Evolutionary conservation across 331 rosid species (phyloP), one percentile per base, ranked within the genome.

Genomic region (Pyracantha coccinea): DNA sequence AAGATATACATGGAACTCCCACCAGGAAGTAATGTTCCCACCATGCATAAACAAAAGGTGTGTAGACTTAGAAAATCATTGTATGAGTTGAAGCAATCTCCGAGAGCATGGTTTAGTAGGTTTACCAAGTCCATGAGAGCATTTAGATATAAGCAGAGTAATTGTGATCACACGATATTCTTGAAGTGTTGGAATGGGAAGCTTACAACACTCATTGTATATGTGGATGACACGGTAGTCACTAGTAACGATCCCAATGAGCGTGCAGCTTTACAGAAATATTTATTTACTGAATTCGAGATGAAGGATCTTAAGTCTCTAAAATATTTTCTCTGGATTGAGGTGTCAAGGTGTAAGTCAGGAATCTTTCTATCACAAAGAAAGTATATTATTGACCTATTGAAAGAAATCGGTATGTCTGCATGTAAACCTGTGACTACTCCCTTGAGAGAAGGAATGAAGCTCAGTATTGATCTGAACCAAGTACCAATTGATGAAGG

Each of bases 151-250:
- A 1, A 5, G 3, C 7, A 45, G 3, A 45, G 53, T 14, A 45
- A 45, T 15, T 45, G 1, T 45, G 7, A 45, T 45, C 19, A 45
- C 6, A 45, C 7, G 1, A 14, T 45, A 5, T 14, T 45, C 53
- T 6, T 45, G 2, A 45, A 45, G 19, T 0, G 0, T 5, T 1
- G 0, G 0, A 45, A 45, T 4, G 53, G 0, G 1, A 45, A 45
- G 0, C 3, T 14, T 15, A 45, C 53, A 6, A 0, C 53, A 45
- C 3, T 5, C 53, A 45, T 45, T 45, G 1, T 45, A 45, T 5
- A 45, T 45, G 7, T 45, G 53, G 19, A 45, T 45, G 53, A 15
- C 53, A 45, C 0, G 0, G 3, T 45, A 15, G 8, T 45, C 7
- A 45, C 3, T 15, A 3, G 19, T 45, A 45, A 45, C 0, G 3